These are phyloP conservation scores for Entoloma clypeatum DNA, from an alignment of 1,284 basidiomycete genomes.

Conservation along the genomic window DNA sequence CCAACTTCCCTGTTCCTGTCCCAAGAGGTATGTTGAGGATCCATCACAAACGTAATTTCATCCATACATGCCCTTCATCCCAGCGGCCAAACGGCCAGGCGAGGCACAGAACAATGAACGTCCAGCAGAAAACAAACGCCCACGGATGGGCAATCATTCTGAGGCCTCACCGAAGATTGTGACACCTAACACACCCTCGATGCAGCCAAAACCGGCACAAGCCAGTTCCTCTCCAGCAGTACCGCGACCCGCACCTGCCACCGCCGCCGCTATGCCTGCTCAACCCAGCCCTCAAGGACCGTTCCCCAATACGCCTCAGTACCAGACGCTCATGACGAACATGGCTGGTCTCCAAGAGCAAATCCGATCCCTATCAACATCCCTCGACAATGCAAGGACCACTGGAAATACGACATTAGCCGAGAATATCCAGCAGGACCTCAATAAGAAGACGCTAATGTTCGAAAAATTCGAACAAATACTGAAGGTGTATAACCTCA, in stretches of 20 bases:
- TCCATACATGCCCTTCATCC: slow-evolving; percentile 1
- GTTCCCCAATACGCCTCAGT: slow-evolving; percentile 10
- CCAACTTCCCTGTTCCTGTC: slow-evolving; percentile 40
- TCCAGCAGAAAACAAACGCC: slow-evolving; percentile 35
- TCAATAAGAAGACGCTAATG: slow-evolving; percentile 18
- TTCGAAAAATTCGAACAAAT: slow-evolving; percentile 21
- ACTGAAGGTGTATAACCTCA: slow-evolving; percentile 15
- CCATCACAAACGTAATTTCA: slow-evolving; percentile 4
- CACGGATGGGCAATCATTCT: slow-evolving; percentile 23
- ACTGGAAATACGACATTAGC: slow-evolving; percentile 63
- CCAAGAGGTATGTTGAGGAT: slow-evolving; percentile 34
- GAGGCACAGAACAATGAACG: slow-evolving; percentile 25
- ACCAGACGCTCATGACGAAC: slow-evolving; percentile 15
- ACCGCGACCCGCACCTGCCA: slow-evolving; percentile 11
- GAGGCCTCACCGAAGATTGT: slow-evolving; percentile 21
- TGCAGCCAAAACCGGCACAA: slow-evolving; percentile 24
- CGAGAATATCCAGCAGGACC: slow-evolving; percentile 57
- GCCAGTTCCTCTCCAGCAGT: slow-evolving; percentile 10
- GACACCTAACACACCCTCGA: slow-evolving; percentile 16
- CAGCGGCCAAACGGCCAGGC: slow-evolving; percentile 30
- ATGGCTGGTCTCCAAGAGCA: slow-evolving; percentile 17
- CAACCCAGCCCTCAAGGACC: slow-evolving; percentile 11
- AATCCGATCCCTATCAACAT: slow-evolving; percentile 19
- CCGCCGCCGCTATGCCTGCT: slow-evolving; percentile 4
- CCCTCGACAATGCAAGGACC: slow-evolving; percentile 20